A percentile compares a stretch with the other conserved stretches of the same genome.
phyloP scores from a whole-genome alignment of 768 basidiomycete species.

The Tulasnella sp. region DNA sequence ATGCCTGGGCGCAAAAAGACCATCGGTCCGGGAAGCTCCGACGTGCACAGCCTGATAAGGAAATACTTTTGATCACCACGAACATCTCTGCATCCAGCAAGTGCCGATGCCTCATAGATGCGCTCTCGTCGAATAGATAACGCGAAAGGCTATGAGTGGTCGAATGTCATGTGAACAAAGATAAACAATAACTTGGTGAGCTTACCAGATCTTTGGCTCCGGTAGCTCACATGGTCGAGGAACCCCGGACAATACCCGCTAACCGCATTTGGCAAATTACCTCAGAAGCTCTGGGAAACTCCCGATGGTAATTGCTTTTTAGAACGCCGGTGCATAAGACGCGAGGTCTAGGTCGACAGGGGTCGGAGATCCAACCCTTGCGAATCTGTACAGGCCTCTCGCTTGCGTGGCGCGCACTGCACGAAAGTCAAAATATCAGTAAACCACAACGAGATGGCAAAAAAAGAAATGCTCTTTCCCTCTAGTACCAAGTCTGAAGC shows the following conservation, averaged over 20 bases:
- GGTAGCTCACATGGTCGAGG: slow-evolving; percentile 14
- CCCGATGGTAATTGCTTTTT: background rate
- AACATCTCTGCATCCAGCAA: background rate
- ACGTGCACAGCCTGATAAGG: background rate
- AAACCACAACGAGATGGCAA: background rate
- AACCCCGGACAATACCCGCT: background rate
- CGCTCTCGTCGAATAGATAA: background rate
- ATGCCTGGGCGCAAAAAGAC: background rate
- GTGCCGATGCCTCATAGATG: background rate
- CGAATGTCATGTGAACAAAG: background rate
- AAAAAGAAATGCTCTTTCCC: background rate
- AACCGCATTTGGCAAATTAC: slow-evolving; percentile 8
- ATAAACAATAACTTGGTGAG: slow-evolving; percentile 1
- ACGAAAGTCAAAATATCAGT: slow-evolving; percentile 4
- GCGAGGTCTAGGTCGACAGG: slow-evolving; percentile 14
- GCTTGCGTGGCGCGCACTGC: slow-evolving; percentile 5
- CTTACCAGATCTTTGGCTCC: background rate
- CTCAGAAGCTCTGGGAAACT: background rate
- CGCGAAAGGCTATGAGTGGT: background rate
- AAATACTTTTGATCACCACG: background rate
- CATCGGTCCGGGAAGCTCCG: slow-evolving; percentile 4
- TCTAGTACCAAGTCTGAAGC: background rate
- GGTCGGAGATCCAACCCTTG: slow-evolving; percentile 11
- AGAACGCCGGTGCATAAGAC: slow-evolving; percentile 6
- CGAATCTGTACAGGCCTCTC: slow-evolving; percentile 9